These are phyloP conservation scores for Podaxis sp. DNA, from an alignment of 768 basidiomycete genomes.

Conservation along the genomic window DNA sequence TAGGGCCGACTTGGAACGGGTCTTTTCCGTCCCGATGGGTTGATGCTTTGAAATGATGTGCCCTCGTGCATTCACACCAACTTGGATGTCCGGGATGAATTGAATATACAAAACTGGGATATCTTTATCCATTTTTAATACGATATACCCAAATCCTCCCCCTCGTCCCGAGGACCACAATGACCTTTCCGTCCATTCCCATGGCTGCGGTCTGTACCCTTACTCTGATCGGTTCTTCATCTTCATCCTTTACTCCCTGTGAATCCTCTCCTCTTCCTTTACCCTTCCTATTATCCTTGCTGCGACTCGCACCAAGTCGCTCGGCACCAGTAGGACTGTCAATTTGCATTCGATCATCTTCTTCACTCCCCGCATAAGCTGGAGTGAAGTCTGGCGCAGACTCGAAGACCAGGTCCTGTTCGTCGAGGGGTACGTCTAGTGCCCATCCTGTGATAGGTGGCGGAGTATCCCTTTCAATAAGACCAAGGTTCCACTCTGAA, in stretches of 20 bases:
- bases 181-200: constrained; percentile 38
- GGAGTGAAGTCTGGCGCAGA: not conserved
- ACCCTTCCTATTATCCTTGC: not conserved
- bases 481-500: not conserved
- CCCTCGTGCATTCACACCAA: not conserved
- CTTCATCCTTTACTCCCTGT: not conserved
- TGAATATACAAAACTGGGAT: not conserved
- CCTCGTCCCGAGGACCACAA: constrained; percentile 38
- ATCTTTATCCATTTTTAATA: constrained; percentile 5
- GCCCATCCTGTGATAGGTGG: constrained; percentile 8
- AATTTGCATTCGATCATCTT: not conserved
- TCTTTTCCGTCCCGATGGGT: too few species aligned
- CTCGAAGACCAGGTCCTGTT: constrained; percentile 1
- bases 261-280: constrained; percentile 19
- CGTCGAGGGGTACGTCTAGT: constrained; percentile 8
- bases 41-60: too few species aligned
- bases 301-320: not conserved
- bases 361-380: not conserved
- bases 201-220: constrained; percentile 40
- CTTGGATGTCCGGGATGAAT: not conserved
- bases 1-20: too few species aligned
- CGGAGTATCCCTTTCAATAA: constrained; percentile 8
- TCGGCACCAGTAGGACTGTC: not conserved
- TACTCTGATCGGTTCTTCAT: constrained; percentile 18
- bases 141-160: constrained; percentile 43